phyloP scores from a whole-genome alignment of 164 flowering plant genomes.

The Aristolochia fimbriata region DNA sequence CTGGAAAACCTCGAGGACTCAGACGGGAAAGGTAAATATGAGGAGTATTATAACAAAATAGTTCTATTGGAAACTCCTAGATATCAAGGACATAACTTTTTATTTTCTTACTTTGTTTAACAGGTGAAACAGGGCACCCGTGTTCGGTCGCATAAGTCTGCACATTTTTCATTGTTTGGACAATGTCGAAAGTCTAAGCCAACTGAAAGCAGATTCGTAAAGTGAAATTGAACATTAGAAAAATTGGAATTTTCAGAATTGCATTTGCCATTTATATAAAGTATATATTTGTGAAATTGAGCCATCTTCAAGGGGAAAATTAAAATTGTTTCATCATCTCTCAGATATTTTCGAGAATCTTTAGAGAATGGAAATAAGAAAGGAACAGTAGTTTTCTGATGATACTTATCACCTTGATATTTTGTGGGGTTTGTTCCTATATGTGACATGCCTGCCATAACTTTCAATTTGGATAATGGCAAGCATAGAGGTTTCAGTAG shows the following conservation, averaged over 20 bases:
- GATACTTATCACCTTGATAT: too few species aligned
- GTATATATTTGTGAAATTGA: slow-evolving; percentile 2
- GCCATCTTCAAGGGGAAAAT: neutral
- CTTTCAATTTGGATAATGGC: too few species aligned
- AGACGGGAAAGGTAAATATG: slow-evolving; percentile 4
- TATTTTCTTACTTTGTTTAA: neutral
- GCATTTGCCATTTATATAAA: neutral
- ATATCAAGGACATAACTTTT: neutral
- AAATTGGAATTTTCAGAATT: neutral
- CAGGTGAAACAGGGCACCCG: slow-evolving; percentile 8
- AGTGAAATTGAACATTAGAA: neutral
- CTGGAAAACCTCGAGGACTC: slow-evolving; percentile 10
- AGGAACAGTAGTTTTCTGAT: too few species aligned
- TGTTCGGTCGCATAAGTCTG: slow-evolving; percentile 1
- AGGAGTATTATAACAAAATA: neutral
- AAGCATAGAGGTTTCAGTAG: too few species aligned
- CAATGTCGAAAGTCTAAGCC: slow-evolving; percentile 8
- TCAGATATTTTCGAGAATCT: too few species aligned
- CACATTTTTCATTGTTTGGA: slow-evolving; percentile 5
- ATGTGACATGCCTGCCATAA: too few species aligned
- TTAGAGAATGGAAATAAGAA: too few species aligned
- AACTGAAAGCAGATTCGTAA: slow-evolving; percentile 2
- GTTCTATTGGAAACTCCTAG: neutral
- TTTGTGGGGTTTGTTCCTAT: too few species aligned
- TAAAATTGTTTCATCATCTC: neutral